Percentiles rank a stretch among this genome's conserved stretches.
Evolutionary conservation across 2,329 filamentous ascomycete genomes (phyloP).

Genomic region (Phaeosphaeria sp.): DNA sequence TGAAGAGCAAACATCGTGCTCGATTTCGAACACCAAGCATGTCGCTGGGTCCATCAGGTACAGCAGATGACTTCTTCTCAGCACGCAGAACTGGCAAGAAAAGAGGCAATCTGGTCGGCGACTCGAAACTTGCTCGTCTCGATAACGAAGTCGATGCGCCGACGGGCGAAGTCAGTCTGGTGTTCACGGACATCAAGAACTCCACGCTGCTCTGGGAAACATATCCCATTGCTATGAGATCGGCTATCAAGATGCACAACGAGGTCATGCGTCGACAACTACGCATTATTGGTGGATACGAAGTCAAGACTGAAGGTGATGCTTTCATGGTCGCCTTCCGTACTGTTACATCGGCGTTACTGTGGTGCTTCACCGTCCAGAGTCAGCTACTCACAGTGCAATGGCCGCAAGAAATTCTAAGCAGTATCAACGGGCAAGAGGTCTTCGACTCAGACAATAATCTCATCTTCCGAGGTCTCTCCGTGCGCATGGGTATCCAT

Average conservation of each 20-base stretch:
- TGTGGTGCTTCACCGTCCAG: constrained; percentile 98
- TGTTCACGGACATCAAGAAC: constrained; percentile 99
- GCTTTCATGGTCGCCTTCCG: constrained; percentile 99
- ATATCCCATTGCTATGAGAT: constrained; percentile 92
- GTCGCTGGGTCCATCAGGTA: constrained; percentile 79
- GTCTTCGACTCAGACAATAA: constrained; percentile 83
- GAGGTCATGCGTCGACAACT: constrained; percentile 94
- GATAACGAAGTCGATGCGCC: constrained; percentile 92
- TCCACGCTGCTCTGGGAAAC: constrained; percentile 96
- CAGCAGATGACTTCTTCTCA: constrained; percentile 73
- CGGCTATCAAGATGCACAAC: constrained; percentile 96
- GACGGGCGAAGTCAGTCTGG: constrained; percentile 87
- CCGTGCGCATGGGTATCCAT: constrained; percentile 96
- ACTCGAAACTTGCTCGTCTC: constrained; percentile 85
- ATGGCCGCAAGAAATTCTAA: constrained; percentile 93
- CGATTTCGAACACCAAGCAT: constrained; percentile 80
- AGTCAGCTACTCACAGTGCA: constrained; percentile 83
- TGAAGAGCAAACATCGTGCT: constrained; percentile 84
- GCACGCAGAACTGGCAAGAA: constrained; percentile 67
- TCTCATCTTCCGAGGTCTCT: constrained; percentile 90
- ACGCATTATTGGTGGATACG: constrained; percentile 92
- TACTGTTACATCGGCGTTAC: constrained; percentile 88
- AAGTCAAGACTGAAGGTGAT: constrained; percentile 99
- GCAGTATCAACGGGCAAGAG: constrained; percentile 83
- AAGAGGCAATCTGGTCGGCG: constrained; percentile 65